Evolutionary conservation across 495 filamentous ascomycete species (phyloP).

Genomic region (Penicillium odoratum): DNA sequence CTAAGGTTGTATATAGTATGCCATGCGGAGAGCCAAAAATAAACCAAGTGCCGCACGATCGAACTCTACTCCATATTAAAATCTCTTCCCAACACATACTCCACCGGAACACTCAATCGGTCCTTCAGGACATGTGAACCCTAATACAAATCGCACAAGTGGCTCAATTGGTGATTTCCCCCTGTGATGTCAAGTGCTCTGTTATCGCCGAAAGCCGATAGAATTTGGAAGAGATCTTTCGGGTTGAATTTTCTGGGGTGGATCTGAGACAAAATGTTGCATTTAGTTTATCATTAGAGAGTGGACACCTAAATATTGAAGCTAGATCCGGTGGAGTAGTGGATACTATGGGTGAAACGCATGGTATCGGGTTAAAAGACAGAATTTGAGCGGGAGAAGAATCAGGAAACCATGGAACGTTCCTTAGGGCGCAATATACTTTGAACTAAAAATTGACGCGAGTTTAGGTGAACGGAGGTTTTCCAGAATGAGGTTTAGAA

Average conservation of each 20-base stretch:
- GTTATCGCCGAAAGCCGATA: background rate
- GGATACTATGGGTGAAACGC: background rate
- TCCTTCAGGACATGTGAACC: background rate
- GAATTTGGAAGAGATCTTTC: constrained; percentile 2
- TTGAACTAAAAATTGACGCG: constrained; percentile 14
- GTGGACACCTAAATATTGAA: constrained; percentile 17
- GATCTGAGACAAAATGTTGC: background rate
- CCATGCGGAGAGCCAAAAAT: background rate
- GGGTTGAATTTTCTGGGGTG: constrained; percentile 5
- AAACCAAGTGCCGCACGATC: constrained; percentile 1
- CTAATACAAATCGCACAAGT: too few relatives aligned
- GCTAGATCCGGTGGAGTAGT: constrained; percentile 5
- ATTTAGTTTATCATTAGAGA: constrained; percentile 7
- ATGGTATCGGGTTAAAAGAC: background rate
- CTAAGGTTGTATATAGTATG: constrained; percentile 11
- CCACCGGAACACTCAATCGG: background rate
- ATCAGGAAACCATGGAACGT: background rate
- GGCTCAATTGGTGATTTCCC: too few relatives aligned
- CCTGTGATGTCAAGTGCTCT: background rate
- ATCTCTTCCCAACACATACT: background rate
- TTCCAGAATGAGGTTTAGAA: constrained; percentile 32
- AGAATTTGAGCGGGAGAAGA: background rate
- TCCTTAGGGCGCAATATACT: constrained; percentile 15
- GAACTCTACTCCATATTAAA: background rate
- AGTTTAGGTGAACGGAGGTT: constrained; percentile 19